phyloP scores from a whole-genome alignment of 441 rosid genomes.

The Corymbia calophylla region DNA sequence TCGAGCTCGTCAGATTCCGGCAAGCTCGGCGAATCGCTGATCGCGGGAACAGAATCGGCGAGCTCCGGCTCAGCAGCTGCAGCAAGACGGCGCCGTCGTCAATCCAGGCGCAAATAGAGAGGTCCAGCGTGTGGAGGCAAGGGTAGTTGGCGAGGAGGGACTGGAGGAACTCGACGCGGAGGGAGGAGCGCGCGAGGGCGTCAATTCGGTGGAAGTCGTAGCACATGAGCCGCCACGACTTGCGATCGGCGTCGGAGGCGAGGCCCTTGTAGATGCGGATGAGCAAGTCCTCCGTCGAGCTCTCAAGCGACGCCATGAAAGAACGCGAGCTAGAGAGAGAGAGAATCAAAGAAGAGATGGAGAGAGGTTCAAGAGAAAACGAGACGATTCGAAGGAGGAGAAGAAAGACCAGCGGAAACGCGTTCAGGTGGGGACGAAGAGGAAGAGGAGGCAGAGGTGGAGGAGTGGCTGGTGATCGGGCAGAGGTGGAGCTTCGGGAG shows the following conservation, averaged over 20 bases:
- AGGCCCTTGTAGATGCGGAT: slow-evolving; percentile 38
- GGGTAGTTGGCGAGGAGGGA: slow-evolving; percentile 39
- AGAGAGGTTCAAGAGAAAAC: background rate
- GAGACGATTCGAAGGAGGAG: background rate
- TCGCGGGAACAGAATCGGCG: background rate
- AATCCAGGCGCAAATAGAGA: slow-evolving; percentile 71
- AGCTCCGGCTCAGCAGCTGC: slow-evolving; percentile 15
- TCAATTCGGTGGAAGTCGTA: slow-evolving; percentile 65
- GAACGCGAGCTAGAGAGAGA: background rate
- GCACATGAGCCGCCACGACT: slow-evolving; percentile 67
- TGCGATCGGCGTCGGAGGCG: slow-evolving; percentile 35
- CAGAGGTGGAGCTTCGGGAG: slow-evolving; percentile 21
- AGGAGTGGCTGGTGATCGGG: slow-evolving; percentile 48
- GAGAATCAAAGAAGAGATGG: background rate
- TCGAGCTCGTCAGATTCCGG: too few relatives aligned
- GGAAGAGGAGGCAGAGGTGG: slow-evolving; percentile 68
- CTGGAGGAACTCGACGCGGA: slow-evolving; percentile 59
- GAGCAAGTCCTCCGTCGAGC: slow-evolving; percentile 70
- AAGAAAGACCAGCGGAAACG: background rate
- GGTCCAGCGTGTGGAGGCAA: slow-evolving; percentile 49
- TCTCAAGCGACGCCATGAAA: slow-evolving; percentile 20
- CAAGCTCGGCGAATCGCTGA: background rate
- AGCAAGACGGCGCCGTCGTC: slow-evolving; percentile 47
- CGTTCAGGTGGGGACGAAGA: slow-evolving; percentile 66
- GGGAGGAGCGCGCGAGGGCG: slow-evolving; percentile 34